Base-by-base conservation (phyloP, 805 yeast species). In the Candida gorgasii region DNA sequence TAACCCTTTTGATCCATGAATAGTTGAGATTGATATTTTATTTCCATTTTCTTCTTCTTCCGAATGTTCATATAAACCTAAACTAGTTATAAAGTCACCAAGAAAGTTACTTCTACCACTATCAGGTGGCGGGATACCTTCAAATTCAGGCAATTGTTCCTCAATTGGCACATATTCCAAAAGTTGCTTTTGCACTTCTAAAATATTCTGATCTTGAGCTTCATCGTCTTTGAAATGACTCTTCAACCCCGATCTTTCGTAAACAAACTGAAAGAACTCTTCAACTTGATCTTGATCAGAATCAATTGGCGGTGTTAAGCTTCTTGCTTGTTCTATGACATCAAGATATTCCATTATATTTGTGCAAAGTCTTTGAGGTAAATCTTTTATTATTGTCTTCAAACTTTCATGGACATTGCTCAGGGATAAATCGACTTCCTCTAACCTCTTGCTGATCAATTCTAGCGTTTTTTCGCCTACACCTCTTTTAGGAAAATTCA, bases 1-100 rank as follows among this genome's bases (percentile, higher is more conserved):
- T 2, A 90, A 69, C 1, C 99, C 99, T 59, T 92, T 92, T 1
- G 97, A 81, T 0, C 89, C 88, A 58, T 92, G 99, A 9, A 92
- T 84, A 0, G 98, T 93, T 0, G 95, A 84, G 0, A 92, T 41
- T 4, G 73, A 63, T 39, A 53, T 67, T 46, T 56, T 62, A 5
- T 65, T 65, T 7, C 47, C 38, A 2, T 40, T 42, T 4, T 39
- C 40, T 13, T 54, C 56, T 5, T 48, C 51, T 3, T 59, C 66
- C 11, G 51, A 49, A 1, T 51, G 40, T 39, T 67, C 72, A 46
- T 61, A 62, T 20, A 68, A 48, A 7, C 69, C 71, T 39, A 68
- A 52, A 0, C 71, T 63, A 12, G 57, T 56, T 1, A 68, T 47
- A 32, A 66, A 68, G 39, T 57, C 50, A 7, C 49, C 46, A 3